Evolutionary conservation across 202 grass and related monocot genomes (phyloP), one percentile per base, ranked within the genome.

Genomic region (Panicum hallii): DNA sequence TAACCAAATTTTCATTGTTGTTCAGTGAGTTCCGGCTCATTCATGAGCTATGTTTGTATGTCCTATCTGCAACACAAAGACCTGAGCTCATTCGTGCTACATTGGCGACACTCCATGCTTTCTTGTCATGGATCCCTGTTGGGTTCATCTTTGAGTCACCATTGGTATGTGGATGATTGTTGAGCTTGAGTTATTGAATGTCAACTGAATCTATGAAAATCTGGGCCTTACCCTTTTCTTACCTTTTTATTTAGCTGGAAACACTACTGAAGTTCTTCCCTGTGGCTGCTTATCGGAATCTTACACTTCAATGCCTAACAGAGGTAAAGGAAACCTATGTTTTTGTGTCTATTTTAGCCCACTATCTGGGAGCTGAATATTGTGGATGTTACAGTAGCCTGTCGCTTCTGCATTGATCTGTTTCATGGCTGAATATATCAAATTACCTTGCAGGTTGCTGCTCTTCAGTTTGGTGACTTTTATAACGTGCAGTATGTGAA

Each of bases 21-120:
- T 70, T 46, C 97, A 99, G 94, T 62, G 92, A 99, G 82, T 99
- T 99, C 87, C 97, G 93, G 43, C 90, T 99, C 70, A 93, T 99
- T 79, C 97, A 99, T 56, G 97, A 99, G 92, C 85, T 99, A 77
- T 99, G 97, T 89, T 92, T 99, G 78, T 99, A 97, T 81, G 97
- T 99, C 67, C 77, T 99, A 88, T 97, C 97, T 40, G 97, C 97
- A 80, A 97, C 97, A 41, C 94, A 99, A 89, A 91, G 92, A 72
- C 70, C 97, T 42, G 94, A 97, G 84, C 89, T 99, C 72, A 94
- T 99, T 75, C 88, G 97, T 58, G 97, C 97, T 70, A 99, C 97
- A 23, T 81, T 99, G 77, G 97, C 97, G 48, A 99, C 97, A 26
- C 94, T 99, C 65, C 97, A 99, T 93, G 94, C 97, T 60, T 99